Evolutionary conservation across 768 basidiomycete genomes (phyloP), one percentile per base, ranked within the genome.

Genomic region (Serendipita vermifera): DNA sequence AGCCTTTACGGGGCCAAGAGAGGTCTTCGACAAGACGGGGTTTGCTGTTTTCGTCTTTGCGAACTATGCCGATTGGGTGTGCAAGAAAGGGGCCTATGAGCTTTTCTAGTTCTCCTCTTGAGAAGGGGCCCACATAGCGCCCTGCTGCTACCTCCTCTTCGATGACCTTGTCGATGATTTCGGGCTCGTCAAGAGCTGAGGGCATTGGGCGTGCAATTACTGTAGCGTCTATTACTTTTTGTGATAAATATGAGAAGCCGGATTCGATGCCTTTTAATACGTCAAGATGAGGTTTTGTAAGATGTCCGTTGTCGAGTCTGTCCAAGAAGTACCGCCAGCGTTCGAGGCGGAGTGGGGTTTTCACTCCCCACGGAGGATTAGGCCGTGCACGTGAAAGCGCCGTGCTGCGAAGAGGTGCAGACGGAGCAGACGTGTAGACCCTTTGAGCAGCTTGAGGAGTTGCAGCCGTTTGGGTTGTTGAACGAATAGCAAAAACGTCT

Each of bases 61-160:
- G 61, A 15, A 68, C 59, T 0, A 67, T 61, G 24, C 63, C 63
- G 20, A 69, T 60, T 1, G 69, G 69, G 0, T 68, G 65, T 4
- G 60, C 62, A 26, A 64, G 60, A 55, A 69, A 71, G 3, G 55
- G 62, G 3, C 67, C 66, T 20, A 70, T 60, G n/a, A 69, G 61
- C 3, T 6, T 11, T 22, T 68, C 64, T 4, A 65, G 43, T 33
- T 64, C 33, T 5, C 57, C 35, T 1, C 59, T 59, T 2, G 39
- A 6, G 46, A 55, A 67, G 11, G 56, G 55, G 3, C 40, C 46
- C 4, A 61, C 54, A 31, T 65, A 54, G 11, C 58, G 58, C n/a
- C 48, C 54, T 41, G 59, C 62, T n/a, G 27, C 26, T 27, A 59
- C 17, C 32, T 59, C 58, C 17, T 20, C 33, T 11, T 3, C 6